Evolutionary conservation across 208 protist species (phyloP).

Genomic region (Tetramitus jugosus): DNA sequence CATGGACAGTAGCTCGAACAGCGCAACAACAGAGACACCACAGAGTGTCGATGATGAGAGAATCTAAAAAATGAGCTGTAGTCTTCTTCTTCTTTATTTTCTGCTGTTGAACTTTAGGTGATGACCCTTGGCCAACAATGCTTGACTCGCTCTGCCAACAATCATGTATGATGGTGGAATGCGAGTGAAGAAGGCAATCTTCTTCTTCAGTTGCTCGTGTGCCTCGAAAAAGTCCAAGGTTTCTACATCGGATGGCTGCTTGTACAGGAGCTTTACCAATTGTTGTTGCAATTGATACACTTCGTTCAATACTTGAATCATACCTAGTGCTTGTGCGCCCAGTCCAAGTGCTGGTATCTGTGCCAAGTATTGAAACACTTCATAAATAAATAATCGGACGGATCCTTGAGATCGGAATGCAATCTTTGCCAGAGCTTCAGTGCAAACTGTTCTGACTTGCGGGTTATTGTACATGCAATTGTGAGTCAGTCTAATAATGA

Average conservation of each 20-base stretch:
- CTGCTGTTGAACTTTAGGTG: too few species aligned
- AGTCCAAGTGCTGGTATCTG: constrained; percentile 2
- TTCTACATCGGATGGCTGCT: not conserved
- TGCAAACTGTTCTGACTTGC: constrained; percentile 6
- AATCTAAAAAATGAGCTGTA: too few species aligned
- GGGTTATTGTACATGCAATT: constrained; percentile 12
- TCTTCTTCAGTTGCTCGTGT: constrained; percentile 14
- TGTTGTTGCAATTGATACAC: constrained; percentile 2
- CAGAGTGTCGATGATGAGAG: too few species aligned
- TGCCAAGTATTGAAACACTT: constrained; percentile 1
- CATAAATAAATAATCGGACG: not conserved
- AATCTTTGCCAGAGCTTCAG: constrained; percentile 6
- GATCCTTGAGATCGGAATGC: constrained; percentile 10
- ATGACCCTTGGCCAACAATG: not conserved
- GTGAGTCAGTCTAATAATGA: constrained; percentile 13
- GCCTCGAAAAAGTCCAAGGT: not conserved
- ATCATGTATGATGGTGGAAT: not conserved
- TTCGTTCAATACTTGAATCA: constrained; percentile 1
- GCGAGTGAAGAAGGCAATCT: constrained; percentile 1
- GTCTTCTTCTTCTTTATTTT: too few species aligned
- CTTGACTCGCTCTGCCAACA: not conserved
- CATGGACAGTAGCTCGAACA: too few species aligned
- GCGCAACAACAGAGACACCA: too few species aligned
- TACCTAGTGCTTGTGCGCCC: not conserved
- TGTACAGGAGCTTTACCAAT: not conserved